Evolutionary conservation across 2,329 filamentous ascomycete genomes (phyloP).

Genomic region (Colletotrichum sp.): DNA sequence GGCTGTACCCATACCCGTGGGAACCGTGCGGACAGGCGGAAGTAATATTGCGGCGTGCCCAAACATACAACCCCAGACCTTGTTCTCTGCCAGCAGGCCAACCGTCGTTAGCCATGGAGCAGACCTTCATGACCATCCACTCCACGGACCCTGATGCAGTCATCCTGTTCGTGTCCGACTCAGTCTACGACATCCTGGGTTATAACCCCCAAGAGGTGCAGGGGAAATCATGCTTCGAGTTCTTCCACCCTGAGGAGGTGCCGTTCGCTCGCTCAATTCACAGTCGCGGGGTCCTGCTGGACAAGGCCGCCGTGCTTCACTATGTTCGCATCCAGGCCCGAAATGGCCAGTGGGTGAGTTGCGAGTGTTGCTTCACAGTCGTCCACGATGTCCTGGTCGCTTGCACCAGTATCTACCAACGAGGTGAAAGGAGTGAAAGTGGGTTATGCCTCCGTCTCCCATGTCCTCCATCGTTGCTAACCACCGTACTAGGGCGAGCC

Average conservation of each 20-base stretch:
- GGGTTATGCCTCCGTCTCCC: conserved; percentile 35
- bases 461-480: background rate
- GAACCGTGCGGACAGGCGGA: background rate
- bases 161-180: conserved; percentile 84
- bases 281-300: conserved; percentile 73
- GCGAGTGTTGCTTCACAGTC: conserved; percentile 88
- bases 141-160: conserved; percentile 76
- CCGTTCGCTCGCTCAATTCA: conserved; percentile 76
- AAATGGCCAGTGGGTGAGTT: conserved; percentile 75
- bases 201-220: conserved; percentile 78
- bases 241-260: conserved; percentile 83
- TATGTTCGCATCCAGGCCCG: conserved; percentile 76
- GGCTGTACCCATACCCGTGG: background rate
- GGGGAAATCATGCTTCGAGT: conserved; percentile 81
- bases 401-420: conserved; percentile 78
- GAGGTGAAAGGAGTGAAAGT: conserved; percentile 76
- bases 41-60: background rate
- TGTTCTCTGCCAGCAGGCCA: background rate
- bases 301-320: conserved; percentile 84
- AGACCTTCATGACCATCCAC: conserved; percentile 91
- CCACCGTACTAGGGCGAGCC: conserved; percentile 62
- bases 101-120: conserved; percentile 64
- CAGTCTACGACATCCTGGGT: conserved; percentile 81
- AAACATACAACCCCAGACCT: conserved; percentile 1
- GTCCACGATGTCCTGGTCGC: conserved; percentile 89